A percentile compares a stretch with the other conserved stretches of the same genome.
Conservation (phyloP, 176 grass and related monocot species). For the Phoenix roebelenii region DNA sequence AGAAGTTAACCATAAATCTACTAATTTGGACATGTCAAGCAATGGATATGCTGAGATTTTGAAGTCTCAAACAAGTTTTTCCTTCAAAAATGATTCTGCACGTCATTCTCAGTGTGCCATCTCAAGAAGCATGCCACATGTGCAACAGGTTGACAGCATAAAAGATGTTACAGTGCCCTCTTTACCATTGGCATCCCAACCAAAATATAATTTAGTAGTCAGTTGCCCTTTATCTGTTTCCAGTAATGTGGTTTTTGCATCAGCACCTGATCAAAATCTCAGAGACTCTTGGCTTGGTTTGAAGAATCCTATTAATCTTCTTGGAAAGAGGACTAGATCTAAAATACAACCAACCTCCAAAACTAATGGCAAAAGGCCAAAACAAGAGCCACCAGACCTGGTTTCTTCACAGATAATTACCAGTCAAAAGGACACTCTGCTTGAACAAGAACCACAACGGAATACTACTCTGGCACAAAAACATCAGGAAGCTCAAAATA, state of each 20-base stretch:
- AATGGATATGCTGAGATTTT: slow-evolving; percentile 11
- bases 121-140: slow-evolving; percentile 3
- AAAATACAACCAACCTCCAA: not conserved
- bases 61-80: not conserved
- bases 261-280: not conserved
- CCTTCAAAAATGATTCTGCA: slow-evolving; percentile 11
- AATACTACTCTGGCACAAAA: slow-evolving; percentile 15
- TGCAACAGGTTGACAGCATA: not conserved
- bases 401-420: slow-evolving; percentile 7
- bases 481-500: slow-evolving; percentile 19
- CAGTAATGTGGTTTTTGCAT: not conserved
- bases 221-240: not conserved
- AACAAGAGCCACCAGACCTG: not conserved
- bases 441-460: not conserved
- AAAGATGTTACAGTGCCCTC: too few relatives aligned
- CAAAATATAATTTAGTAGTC: not conserved
- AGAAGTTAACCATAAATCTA: not conserved
- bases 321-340: not conserved
- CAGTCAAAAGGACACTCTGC: slow-evolving; percentile 2
- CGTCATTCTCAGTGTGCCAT: slow-evolving; percentile 18
- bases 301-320: not conserved
- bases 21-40: slow-evolving; percentile 10
- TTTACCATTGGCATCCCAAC: slow-evolving; percentile 6
- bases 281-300: not conserved
- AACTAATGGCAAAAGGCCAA: slow-evolving; percentile 2